These are phyloP conservation scores for Malus sylvestris DNA, from an alignment of 306 rosid species.

Conservation along the genomic window DNA sequence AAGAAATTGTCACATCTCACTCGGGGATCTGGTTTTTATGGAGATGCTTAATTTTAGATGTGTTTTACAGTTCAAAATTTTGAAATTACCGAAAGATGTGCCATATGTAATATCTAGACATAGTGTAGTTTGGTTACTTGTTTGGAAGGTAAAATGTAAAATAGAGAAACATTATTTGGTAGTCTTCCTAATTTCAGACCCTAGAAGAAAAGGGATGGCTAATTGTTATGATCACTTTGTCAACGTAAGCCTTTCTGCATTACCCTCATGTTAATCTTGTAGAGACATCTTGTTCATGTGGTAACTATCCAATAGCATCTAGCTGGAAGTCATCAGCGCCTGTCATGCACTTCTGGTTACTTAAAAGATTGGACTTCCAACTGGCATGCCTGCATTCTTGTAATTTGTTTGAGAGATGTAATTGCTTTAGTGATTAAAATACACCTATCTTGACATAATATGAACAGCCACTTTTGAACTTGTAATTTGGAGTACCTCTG, in stretches of 20 bases:
- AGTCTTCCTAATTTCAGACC: too few relatives aligned
- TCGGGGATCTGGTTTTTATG: background rate
- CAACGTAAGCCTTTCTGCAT: background rate
- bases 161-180: too few relatives aligned
- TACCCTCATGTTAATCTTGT: background rate
- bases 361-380: background rate
- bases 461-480: too few relatives aligned
- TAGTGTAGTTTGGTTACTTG: too few relatives aligned
- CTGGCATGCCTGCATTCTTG: background rate
- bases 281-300: background rate
- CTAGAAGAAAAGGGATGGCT: too few relatives aligned
- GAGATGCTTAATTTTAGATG: background rate
- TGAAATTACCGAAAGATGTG: background rate
- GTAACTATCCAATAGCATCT: background rate
- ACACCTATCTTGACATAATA: background rate
- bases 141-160: too few relatives aligned
- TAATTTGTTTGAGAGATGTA: background rate
- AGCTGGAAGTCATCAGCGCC: background rate
- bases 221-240: too few relatives aligned
- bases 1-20: constrained; percentile 20
- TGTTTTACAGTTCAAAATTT: background rate
- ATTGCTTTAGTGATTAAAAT: background rate
- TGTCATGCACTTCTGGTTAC: background rate
- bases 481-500: background rate
- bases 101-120: background rate